These are phyloP conservation scores for Moesziomyces parantarcticus DNA, from an alignment of 1,284 basidiomycete genomes.

Conservation along the genomic window DNA sequence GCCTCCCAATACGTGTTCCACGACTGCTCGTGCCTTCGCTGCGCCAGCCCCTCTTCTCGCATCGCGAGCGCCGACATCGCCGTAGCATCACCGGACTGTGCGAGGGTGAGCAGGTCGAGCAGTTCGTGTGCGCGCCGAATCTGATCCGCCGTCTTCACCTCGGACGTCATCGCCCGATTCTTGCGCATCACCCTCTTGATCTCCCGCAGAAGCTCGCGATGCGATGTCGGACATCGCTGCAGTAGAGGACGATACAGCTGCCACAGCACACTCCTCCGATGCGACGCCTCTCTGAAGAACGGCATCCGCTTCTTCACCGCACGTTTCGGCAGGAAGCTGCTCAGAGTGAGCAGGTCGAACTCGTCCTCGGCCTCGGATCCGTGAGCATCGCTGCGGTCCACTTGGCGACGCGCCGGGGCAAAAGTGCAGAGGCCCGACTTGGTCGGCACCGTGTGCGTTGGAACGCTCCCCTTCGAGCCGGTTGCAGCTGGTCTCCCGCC, in stretches of 20 bases:
- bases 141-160: slow-evolving; percentile 7
- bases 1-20: slow-evolving; percentile 23
- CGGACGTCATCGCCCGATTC: slow-evolving; percentile 28
- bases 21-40: slow-evolving; percentile 14
- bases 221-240: slow-evolving; percentile 20
- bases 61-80: slow-evolving; percentile 7
- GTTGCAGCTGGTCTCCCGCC: slow-evolving; percentile 1
- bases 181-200: slow-evolving; percentile 21
- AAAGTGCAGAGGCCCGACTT: slow-evolving; percentile 21
- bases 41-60: slow-evolving; percentile 16
- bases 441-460: slow-evolving; percentile 16
- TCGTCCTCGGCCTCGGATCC: neutral
- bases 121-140: slow-evolving; percentile 16
- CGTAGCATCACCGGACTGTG: slow-evolving; percentile 9
- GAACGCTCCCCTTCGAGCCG: neutral
- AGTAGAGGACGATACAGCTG: slow-evolving; percentile 52
- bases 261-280: slow-evolving; percentile 42
- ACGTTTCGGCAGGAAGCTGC: slow-evolving; percentile 18
- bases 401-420: neutral
- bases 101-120: slow-evolving; percentile 6
- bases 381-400: no score
- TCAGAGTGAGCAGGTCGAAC: slow-evolving; percentile 2
- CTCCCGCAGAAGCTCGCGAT: slow-evolving; percentile 13
- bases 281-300: slow-evolving; percentile 34
- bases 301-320: slow-evolving; percentile 24